phyloP scores from a whole-genome alignment of 495 filamentous ascomycete species.

The Physcia stellaris region DNA sequence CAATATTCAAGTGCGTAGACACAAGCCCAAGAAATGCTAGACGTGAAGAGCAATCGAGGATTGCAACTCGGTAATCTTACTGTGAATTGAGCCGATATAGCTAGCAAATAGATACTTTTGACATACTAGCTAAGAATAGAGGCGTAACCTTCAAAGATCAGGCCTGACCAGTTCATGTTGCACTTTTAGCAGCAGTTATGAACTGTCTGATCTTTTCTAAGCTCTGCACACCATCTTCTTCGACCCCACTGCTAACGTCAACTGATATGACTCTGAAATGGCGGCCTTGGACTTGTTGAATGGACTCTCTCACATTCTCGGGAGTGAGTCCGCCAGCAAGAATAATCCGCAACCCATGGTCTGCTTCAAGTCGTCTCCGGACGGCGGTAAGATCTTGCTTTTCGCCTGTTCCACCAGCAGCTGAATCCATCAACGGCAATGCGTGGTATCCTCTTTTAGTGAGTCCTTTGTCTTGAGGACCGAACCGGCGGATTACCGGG shows the following conservation, averaged over 20 bases:
- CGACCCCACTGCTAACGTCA: constrained; percentile 89
- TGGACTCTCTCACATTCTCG: constrained; percentile 52
- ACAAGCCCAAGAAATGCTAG: no score
- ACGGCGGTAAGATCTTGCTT: constrained; percentile 54
- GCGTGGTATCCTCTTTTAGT: constrained; percentile 68
- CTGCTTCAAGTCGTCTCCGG: constrained; percentile 42
- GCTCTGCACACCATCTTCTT: constrained; percentile 69
- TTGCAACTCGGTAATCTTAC: no score
- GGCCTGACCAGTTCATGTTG: not conserved
- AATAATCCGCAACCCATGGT: constrained; percentile 52
- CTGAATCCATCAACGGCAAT: constrained; percentile 73
- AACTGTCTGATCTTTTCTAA: constrained; percentile 72
- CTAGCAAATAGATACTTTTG: no score
- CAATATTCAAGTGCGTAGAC: no score
- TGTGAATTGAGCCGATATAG: no score
- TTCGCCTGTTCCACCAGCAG: constrained; percentile 67
- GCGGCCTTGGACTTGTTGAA: constrained; percentile 42
- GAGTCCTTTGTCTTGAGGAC: constrained; percentile 54
- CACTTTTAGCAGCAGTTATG: constrained; percentile 53
- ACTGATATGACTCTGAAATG: constrained; percentile 58
- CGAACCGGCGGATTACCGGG: constrained; percentile 76
- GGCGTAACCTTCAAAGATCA: no score
- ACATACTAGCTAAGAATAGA: no score
- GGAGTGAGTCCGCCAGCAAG: constrained; percentile 74
- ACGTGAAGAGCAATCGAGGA: no score